Conservation (phyloP, 176 grass and related monocot species). For the Phragmites australis region DNA sequence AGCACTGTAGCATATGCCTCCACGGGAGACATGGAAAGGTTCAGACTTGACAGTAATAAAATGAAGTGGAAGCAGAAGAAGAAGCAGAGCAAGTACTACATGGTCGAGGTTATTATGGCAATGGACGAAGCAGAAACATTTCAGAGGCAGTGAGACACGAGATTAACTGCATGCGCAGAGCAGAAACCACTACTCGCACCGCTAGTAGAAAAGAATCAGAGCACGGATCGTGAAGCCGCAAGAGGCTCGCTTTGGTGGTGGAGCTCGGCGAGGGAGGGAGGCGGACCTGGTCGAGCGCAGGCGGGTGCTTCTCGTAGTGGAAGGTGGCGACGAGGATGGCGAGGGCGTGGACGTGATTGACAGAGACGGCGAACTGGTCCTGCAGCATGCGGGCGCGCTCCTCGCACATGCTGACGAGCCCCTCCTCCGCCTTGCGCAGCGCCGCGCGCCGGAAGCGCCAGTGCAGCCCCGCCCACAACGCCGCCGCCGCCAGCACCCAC, state of each 20-base stretch:
- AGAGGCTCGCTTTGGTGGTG: no score
- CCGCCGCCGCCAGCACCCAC: conserved; percentile 41
- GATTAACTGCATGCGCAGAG: conserved; percentile 28
- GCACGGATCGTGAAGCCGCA: background rate
- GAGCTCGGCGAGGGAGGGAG: background rate
- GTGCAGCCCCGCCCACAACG: conserved; percentile 37
- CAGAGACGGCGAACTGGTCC: conserved; percentile 92
- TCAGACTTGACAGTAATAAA: conserved; percentile 19
- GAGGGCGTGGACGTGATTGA: conserved; percentile 97
- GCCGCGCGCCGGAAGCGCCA: conserved; percentile 27
- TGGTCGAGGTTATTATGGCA: conserved; percentile 25
- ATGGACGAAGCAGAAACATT: background rate
- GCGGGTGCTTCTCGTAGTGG: conserved; percentile 83
- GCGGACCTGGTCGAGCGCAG: conserved; percentile 87
- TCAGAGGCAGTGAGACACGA: background rate
- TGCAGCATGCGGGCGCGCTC: conserved; percentile 94
- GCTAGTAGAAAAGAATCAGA: background rate
- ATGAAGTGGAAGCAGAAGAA: conserved; percentile 28
- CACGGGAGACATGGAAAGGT: background rate
- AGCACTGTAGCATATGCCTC: conserved; percentile 16
- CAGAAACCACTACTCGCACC: background rate
- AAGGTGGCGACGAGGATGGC: conserved; percentile 98
- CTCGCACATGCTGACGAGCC: conserved; percentile 88
- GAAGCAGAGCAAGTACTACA: conserved; percentile 27
- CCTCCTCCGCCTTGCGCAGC: conserved; percentile 66